Conservation (phyloP, 2,329 filamentous ascomycete species). For the Alternaria panax region DNA sequence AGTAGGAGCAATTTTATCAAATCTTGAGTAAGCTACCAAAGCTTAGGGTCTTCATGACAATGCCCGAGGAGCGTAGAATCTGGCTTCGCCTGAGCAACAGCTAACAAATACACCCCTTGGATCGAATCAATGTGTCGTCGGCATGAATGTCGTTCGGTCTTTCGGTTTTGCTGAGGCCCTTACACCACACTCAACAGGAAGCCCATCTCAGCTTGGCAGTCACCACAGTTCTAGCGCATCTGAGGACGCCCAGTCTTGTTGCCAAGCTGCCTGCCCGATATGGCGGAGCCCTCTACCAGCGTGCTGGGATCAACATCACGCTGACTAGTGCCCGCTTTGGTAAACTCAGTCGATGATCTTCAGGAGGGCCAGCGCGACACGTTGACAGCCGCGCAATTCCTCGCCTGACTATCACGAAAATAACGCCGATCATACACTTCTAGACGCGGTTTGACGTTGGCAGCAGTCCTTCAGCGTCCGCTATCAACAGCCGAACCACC, state of each 20-base stretch:
- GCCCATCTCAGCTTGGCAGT: not conserved
- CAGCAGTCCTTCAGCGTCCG: slow-evolving; percentile 3
- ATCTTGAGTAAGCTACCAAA: not conserved
- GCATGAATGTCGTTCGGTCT: not conserved
- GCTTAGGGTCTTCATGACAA: not conserved
- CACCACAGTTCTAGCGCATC: not conserved
- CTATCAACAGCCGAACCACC: slow-evolving; percentile 5
- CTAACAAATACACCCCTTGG: not conserved
- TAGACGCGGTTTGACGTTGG: slow-evolving; percentile 13
- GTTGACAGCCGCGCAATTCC: slow-evolving; percentile 5
- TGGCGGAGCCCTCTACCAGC: slow-evolving; percentile 10
- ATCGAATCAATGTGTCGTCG: not conserved
- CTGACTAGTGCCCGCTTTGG: slow-evolving; percentile 13
- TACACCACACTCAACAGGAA: not conserved
- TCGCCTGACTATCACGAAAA: not conserved
- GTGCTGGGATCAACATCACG: slow-evolving; percentile 8
- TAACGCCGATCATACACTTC: not conserved
- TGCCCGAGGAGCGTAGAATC: not conserved
- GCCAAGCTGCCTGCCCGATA: slow-evolving; percentile 3
- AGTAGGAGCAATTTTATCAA: not conserved
- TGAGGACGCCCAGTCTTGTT: not conserved
- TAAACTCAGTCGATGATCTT: slow-evolving; percentile 11
- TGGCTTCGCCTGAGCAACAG: not conserved
- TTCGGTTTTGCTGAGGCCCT: not conserved
- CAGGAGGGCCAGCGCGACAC: slow-evolving; percentile 1